phyloP scores from a whole-genome alignment of 345 rosid genomes.

The Balakata baccata region DNA sequence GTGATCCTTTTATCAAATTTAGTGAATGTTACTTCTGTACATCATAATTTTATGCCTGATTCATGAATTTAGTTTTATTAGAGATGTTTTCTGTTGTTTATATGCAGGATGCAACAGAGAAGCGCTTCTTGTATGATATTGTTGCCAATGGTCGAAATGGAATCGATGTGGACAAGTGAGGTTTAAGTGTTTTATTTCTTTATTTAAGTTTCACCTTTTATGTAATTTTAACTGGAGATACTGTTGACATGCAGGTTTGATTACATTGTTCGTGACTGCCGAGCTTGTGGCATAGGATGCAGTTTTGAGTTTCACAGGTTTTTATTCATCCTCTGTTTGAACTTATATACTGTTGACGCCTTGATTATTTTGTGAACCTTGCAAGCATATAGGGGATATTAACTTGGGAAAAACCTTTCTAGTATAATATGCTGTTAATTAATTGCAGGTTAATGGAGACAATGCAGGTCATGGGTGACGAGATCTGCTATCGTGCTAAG shows the following conservation, averaged over 20 bases:
- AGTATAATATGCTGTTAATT: slow-evolving; percentile 21
- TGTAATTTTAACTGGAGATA: neutral
- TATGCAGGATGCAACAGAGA: slow-evolving; percentile 54
- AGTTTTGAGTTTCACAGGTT: slow-evolving; percentile 82
- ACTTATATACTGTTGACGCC: slow-evolving; percentile 4
- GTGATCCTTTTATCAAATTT: slow-evolving; percentile 9
- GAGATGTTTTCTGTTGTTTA: slow-evolving; percentile 9
- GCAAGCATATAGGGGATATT: neutral
- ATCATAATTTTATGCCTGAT: slow-evolving; percentile 10
- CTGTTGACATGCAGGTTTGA: slow-evolving; percentile 61
- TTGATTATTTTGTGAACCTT: neutral
- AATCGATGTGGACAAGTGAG: slow-evolving; percentile 86
- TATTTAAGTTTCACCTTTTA: slow-evolving; percentile 1
- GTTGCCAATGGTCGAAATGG: slow-evolving; percentile 98
- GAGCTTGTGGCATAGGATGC: slow-evolving; percentile 92
- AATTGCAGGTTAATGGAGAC: slow-evolving; percentile 77
- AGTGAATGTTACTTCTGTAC: slow-evolving; percentile 9
- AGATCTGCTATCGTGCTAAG: slow-evolving; percentile 91
- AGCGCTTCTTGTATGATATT: slow-evolving; percentile 82
- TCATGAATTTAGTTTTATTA: slow-evolving; percentile 6
- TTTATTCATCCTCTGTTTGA: slow-evolving; percentile 18
- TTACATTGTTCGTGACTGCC: slow-evolving; percentile 82
- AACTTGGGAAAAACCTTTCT: neutral
- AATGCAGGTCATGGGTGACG: slow-evolving; percentile 82
- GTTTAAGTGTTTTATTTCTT: slow-evolving; percentile 4